phyloP scores from a whole-genome alignment of 2,329 filamentous ascomycete genomes.

The Curvularia eragrostidis region DNA sequence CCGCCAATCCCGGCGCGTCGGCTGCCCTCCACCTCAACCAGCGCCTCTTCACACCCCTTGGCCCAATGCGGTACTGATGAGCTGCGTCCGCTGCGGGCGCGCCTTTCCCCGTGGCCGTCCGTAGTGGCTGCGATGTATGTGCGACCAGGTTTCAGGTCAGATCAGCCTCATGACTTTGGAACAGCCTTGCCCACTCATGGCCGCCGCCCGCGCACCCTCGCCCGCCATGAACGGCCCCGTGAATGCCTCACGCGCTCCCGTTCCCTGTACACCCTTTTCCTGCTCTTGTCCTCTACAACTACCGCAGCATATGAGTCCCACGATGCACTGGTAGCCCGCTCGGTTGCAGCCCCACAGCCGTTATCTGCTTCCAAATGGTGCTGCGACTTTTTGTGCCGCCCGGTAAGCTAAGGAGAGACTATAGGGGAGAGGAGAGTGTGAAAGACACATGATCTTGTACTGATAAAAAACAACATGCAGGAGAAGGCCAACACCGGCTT shows the following conservation, averaged over 20 bases:
- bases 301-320: constrained; percentile 15
- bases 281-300: neutral
- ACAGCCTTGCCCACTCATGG: constrained; percentile 19
- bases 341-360: neutral
- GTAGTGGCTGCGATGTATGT: constrained; percentile 12
- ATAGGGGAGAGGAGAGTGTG: neutral
- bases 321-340: constrained; percentile 7
- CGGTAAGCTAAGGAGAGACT: constrained; percentile 23
- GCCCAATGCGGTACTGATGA: constrained; percentile 5
- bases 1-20: neutral
- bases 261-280: constrained; percentile 13
- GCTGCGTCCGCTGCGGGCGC: constrained; percentile 10
- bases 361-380: constrained; percentile 29
- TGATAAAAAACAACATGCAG: constrained; percentile 15
- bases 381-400: constrained; percentile 38
- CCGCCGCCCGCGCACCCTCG: constrained; percentile 14
- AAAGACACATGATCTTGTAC: neutral
- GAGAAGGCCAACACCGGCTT: constrained; percentile 37
- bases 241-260: constrained; percentile 15
- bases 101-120: constrained; percentile 14
- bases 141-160: constrained; percentile 10
- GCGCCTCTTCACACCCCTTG: constrained; percentile 2
- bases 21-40: neutral
- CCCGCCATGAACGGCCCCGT: constrained; percentile 18
- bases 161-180: constrained; percentile 22